Evolutionary conservation across 441 rosid genomes (phyloP).

Genomic region (Populus hybrid): DNA sequence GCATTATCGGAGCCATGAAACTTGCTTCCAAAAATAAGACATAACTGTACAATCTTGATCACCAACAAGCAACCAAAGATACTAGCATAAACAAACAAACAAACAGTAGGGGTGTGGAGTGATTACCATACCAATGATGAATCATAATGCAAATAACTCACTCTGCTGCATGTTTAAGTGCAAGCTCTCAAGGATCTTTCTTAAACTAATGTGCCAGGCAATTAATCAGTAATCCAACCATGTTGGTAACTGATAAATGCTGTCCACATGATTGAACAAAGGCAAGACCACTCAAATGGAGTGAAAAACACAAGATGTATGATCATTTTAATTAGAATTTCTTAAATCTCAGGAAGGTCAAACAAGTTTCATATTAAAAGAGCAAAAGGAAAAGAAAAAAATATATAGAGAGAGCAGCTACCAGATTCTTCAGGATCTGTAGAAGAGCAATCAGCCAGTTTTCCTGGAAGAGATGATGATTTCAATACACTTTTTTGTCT

Average conservation of each 20-base stretch:
- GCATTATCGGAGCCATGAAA: background rate
- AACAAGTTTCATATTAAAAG: background rate
- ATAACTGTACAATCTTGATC: constrained; percentile 1
- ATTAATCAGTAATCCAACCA: background rate
- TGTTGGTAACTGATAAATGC: background rate
- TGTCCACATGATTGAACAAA: background rate
- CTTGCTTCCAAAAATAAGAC: background rate
- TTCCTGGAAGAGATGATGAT: constrained; percentile 93
- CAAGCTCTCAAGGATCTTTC: background rate
- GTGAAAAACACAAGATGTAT: background rate
- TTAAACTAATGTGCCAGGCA: background rate
- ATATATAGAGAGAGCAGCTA: constrained; percentile 17
- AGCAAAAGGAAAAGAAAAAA: background rate
- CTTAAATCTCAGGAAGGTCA: background rate
- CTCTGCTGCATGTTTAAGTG: background rate
- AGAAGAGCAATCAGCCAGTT: constrained; percentile 91
- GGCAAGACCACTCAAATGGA: background rate
- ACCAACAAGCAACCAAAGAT: background rate
- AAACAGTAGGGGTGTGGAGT: background rate
- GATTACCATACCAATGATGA: background rate
- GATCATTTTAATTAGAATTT: background rate
- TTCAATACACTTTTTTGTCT: constrained; percentile 80
- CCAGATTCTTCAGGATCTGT: constrained; percentile 89
- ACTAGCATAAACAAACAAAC: background rate
- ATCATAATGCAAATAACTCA: background rate